Evolutionary conservation across 768 basidiomycete species (phyloP).

Genomic region (Suillus subluteus): DNA sequence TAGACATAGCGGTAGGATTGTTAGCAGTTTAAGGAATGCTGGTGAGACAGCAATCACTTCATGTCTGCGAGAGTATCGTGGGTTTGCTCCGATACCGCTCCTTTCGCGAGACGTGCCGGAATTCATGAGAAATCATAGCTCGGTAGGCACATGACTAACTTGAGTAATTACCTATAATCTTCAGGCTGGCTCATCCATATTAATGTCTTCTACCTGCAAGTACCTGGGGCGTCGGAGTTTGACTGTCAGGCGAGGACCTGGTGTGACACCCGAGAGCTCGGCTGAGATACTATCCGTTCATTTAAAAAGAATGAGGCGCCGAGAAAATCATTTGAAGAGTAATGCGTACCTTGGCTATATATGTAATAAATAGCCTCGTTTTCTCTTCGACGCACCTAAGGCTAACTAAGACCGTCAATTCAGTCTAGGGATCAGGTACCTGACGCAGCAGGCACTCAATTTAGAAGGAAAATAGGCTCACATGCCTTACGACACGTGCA

Average conservation of each 20-base stretch:
- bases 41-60: background rate
- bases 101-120: background rate
- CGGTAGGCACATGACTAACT: background rate
- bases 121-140: background rate
- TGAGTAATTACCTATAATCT: background rate
- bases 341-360: constrained; percentile 4
- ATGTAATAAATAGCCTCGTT: background rate
- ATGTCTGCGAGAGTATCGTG: background rate
- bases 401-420: background rate
- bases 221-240: constrained; percentile 3
- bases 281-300: background rate
- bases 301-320: background rate
- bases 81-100: background rate
- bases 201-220: background rate
- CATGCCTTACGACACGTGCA: background rate
- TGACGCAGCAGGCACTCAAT: background rate
- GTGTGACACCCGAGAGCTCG: background rate
- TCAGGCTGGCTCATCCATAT: background rate
- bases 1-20: background rate
- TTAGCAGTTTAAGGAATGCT: background rate
- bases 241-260: background rate
- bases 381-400: constrained; percentile 7
- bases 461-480: background rate
- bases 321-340: background rate
- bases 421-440: constrained; percentile 1